Evolutionary conservation across 352 stramenopile species (phyloP), one percentile per base, ranked within the genome.

Genomic region (Pythium dissotocum): DNA sequence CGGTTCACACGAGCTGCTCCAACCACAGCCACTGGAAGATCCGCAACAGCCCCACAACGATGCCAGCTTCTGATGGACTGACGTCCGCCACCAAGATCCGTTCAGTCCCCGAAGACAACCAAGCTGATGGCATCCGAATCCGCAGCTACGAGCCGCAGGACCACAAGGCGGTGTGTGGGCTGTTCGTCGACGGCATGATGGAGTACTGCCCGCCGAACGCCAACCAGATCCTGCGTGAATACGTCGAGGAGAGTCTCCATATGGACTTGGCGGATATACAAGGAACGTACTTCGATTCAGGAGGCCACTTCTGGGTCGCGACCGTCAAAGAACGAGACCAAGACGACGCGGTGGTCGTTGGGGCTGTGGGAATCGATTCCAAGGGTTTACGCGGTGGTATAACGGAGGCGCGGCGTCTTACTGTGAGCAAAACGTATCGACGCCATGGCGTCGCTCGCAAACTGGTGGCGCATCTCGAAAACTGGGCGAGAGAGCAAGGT

Each of bases 231-330:
- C 62, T 66, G 42, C 44, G 58, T 10, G 49, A 73, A 46, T 71
- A 76, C 63, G 53, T 82, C 4, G 21, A 72, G 2, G 18, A 78
- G 44, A 69, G 57, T 53, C 24, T 87, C 46, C 54, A 73, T 14
- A 51, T 61, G 0, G 76, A 85, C 58, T 61, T 88, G 38, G 61
- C 60, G 30, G 61, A 83, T 48, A 83, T 84, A 18, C 21, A 71
- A 14, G 54, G 62, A 51, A 67, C 62, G 2, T 88, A 84, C 67
- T 76, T 83, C 13, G 35, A 48, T 24, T 53, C 58, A 4, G 77
- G 75, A n/a, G 77, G 77, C 51, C 81, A 83, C 62, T 83, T 83
- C 46, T 87, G 77, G 75, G 77, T 83, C 49, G 79, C 76, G 49
- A 78, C 67, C 2, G 59, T 65, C 0, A 56, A 48, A 18, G 54